phyloP scores from a whole-genome alignment of 23 red algal genomes.

The Pyropia haitanensis region DNA sequence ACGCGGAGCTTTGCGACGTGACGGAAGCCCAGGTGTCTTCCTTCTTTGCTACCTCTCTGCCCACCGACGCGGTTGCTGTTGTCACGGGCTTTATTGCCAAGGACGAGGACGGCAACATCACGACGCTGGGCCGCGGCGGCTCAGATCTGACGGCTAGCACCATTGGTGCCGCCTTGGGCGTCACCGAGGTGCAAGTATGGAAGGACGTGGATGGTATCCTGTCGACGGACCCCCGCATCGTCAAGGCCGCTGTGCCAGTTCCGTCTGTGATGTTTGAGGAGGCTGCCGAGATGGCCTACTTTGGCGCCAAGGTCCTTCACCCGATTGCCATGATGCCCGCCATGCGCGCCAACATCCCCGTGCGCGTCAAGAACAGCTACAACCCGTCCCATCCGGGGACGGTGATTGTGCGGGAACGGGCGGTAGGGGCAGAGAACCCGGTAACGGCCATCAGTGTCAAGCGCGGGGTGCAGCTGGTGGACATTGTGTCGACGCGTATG shows the following conservation, averaged over 20 bases:
- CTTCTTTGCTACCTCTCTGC: slow-evolving; percentile 51
- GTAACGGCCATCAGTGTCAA: slow-evolving; percentile 90
- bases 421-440: slow-evolving; percentile 27
- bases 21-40: slow-evolving; percentile 33
- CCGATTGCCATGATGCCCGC: slow-evolving; percentile 95
- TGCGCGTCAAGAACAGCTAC: slow-evolving; percentile 98
- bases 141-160: slow-evolving; percentile 79
- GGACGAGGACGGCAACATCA: slow-evolving; percentile 73
- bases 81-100: slow-evolving; percentile 98
- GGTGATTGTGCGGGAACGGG: slow-evolving; percentile 41
- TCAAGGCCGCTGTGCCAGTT: slow-evolving; percentile 63
- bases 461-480: slow-evolving; percentile 74
- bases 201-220: slow-evolving; percentile 97
- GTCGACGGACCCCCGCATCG: slow-evolving; percentile 85
- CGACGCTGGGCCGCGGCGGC: slow-evolving; percentile 86
- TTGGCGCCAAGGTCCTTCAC: slow-evolving; percentile 95
- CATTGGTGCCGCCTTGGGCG: slow-evolving; percentile 69
- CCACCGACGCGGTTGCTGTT: slow-evolving; percentile 50
- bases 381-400: slow-evolving; percentile 91
- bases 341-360: slow-evolving; percentile 65
- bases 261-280: slow-evolving; percentile 77
- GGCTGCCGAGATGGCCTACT: slow-evolving; percentile 95
- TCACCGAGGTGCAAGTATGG: slow-evolving; percentile 95
- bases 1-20: slow-evolving; percentile 63
- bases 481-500: slow-evolving; percentile 92